phyloP scores from a whole-genome alignment of 164 flowering plant species.

The Sedum album region DNA sequence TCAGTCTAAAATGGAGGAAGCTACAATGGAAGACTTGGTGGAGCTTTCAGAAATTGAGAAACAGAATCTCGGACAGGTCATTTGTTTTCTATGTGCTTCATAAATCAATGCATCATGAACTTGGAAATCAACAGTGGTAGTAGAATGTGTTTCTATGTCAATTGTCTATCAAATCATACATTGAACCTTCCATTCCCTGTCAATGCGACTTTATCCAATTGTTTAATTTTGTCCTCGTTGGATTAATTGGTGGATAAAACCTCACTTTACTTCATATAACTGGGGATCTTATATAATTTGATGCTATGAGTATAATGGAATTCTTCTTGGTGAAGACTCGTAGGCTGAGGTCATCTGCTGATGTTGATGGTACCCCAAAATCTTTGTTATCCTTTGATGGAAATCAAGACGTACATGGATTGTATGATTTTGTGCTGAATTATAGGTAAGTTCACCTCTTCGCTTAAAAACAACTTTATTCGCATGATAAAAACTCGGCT shows the following conservation, averaged over 20 bases:
- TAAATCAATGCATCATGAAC: too few species aligned
- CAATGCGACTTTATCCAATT: too few species aligned
- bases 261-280: not conserved
- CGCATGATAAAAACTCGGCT: too few species aligned
- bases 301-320: not conserved
- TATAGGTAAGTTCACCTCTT: constrained; percentile 46
- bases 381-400: constrained; percentile 70
- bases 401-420: constrained; percentile 57
- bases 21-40: constrained; percentile 66
- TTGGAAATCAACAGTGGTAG: too few species aligned
- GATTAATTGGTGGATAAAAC: not conserved
- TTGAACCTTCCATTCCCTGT: too few species aligned
- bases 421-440: constrained; percentile 81
- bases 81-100: constrained; percentile 6
- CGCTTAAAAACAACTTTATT: not conserved
- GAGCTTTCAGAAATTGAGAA: constrained; percentile 95
- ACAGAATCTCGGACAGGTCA: constrained; percentile 77
- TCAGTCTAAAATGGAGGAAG: constrained; percentile 60
- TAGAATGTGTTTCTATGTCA: too few species aligned
- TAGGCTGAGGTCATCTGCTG: constrained; percentile 35
- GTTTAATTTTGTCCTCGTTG: not conserved
- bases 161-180: too few species aligned
- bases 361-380: constrained; percentile 67
- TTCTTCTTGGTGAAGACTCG: constrained; percentile 43
- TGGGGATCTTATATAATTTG: not conserved